These are phyloP conservation scores for Arctium lappa DNA, from an alignment of 129 eudicot species.

Conservation along the genomic window DNA sequence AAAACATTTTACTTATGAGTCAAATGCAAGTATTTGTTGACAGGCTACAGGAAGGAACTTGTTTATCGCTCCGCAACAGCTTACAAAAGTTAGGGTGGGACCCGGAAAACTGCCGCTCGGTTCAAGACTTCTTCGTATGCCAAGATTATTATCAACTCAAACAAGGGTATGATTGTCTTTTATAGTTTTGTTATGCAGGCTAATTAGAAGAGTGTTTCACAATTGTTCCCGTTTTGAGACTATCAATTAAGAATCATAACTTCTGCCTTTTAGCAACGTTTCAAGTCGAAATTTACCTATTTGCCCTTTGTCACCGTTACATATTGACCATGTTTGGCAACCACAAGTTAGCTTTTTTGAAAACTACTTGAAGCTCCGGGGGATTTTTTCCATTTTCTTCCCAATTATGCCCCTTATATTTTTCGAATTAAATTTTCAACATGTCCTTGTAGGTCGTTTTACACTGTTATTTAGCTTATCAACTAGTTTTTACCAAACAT, in stretches of 20 bases:
- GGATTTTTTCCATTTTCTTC: too few species aligned
- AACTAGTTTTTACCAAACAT: background rate
- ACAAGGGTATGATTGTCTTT: conserved; percentile 43
- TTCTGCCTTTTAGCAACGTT: background rate
- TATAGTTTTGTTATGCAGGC: background rate
- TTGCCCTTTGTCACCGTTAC: background rate
- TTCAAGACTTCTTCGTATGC: conserved; percentile 15
- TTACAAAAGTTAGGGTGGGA: conserved; percentile 22
- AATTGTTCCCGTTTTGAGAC: background rate
- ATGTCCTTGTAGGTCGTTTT: background rate
- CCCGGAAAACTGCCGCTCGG: conserved; percentile 23
- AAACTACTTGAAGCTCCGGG: too few species aligned
- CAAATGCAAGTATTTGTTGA: background rate
- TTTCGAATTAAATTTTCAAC: background rate
- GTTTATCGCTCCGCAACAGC: conserved; percentile 30
- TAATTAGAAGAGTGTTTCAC: background rate
- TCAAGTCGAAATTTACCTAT: background rate
- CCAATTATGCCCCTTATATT: background rate
- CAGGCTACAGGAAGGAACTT: conserved; percentile 47
- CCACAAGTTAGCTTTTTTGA: background rate
- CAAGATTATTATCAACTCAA: conserved; percentile 27
- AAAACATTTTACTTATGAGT: background rate
- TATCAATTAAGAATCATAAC: background rate
- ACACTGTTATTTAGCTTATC: background rate
- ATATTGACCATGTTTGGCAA: background rate